These are phyloP conservation scores for Phytophthora cryptogea DNA, from an alignment of 352 stramenopile species.

Conservation along the genomic window DNA sequence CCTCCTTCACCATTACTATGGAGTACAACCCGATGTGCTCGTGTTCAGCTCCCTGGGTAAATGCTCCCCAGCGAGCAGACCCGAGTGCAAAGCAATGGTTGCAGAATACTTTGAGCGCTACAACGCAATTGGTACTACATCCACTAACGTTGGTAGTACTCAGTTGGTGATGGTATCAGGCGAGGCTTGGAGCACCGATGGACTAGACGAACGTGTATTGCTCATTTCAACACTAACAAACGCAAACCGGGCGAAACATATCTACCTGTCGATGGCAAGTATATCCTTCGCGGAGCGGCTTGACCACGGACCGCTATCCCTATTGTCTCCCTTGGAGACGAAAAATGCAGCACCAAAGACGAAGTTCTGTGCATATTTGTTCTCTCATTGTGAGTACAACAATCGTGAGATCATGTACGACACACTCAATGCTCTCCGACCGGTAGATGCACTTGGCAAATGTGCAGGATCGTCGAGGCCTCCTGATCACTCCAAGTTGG, in stretches of 20 bases:
- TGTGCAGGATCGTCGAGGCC: conserved; percentile 25
- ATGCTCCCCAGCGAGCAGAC: conserved; percentile 7
- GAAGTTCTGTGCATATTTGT: conserved; percentile 52
- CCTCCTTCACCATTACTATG: not conserved
- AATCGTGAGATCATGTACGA: conserved; percentile 51
- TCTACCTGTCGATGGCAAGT: conserved; percentile 36
- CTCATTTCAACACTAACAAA: conserved; percentile 27
- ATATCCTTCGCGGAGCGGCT: conserved; percentile 39
- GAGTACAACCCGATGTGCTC: conserved; percentile 26
- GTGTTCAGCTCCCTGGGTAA: conserved; percentile 22
- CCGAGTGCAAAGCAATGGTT: conserved; percentile 6
- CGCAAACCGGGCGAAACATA: conserved; percentile 13
- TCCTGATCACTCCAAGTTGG: conserved; percentile 1
- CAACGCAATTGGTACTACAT: not conserved
- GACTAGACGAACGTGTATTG: conserved; percentile 30
- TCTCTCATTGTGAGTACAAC: conserved; percentile 36
- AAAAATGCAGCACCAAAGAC: not conserved
- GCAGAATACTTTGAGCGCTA: conserved; percentile 8
- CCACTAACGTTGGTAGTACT: not conserved
- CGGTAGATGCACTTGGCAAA: conserved; percentile 44
- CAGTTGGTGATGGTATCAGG: conserved; percentile 34
- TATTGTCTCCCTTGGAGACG: conserved; percentile 18
- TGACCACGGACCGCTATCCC: conserved; percentile 26
- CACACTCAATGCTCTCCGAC: conserved; percentile 39
- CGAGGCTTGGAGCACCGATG: conserved; percentile 28